These are phyloP conservation scores for Solanum tacnaense DNA, from an alignment of 257 asterid genomes.

Conservation along the genomic window DNA sequence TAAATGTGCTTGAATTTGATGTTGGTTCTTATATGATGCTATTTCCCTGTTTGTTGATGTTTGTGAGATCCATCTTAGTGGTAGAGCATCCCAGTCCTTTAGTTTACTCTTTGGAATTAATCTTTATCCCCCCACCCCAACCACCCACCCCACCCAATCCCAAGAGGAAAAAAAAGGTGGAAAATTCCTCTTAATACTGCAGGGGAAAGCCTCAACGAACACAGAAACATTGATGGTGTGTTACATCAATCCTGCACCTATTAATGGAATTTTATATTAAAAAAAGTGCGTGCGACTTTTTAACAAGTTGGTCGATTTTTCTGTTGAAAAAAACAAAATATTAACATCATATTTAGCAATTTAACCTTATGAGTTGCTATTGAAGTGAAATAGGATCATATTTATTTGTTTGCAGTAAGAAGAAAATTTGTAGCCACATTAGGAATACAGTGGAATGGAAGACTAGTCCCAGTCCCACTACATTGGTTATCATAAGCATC, in stretches of 20 bases:
- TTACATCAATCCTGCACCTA: no score
- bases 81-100: neutral
- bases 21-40: constrained; percentile 15
- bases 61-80: neutral
- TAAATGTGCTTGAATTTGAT: constrained; percentile 29
- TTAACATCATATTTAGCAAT: neutral
- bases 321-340: neutral
- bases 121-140: neutral
- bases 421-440: neutral
- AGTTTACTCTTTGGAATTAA: neutral
- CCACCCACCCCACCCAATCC: neutral
- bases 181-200: neutral
- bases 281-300: no score
- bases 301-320: neutral
- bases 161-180: neutral
- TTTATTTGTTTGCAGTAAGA: neutral
- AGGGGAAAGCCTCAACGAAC: neutral
- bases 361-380: neutral
- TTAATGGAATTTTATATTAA: no score
- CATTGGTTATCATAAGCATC: no score
- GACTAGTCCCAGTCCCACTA: neutral
- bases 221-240: neutral
- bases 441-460: neutral
- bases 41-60: neutral
- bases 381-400: neutral